Percentiles rank a stretch among this genome's conserved stretches.
Evolutionary conservation across 2,329 filamentous ascomycete species (phyloP).

Genomic region (Fusarium sp.): DNA sequence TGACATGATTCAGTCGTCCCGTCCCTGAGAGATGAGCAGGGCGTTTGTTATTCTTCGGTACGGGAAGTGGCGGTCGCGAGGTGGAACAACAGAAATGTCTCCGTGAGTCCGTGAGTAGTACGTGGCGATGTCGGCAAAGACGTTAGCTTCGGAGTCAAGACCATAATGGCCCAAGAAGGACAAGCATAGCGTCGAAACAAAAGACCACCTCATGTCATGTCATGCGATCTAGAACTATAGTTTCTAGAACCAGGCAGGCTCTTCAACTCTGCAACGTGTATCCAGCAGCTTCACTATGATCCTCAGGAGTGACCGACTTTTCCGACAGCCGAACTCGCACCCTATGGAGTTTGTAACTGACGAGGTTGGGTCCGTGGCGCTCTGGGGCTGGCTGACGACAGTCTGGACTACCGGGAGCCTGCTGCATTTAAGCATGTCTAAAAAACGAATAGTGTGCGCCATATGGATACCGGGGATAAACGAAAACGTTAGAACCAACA

Average conservation of each 20-base stretch:
- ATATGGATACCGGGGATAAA: background rate
- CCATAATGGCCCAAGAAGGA: background rate
- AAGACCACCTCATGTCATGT: background rate
- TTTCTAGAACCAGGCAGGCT: background rate
- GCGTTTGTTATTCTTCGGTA: background rate
- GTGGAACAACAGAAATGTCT: background rate
- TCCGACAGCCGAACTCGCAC: background rate
- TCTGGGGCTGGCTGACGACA: background rate
- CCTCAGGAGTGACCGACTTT: background rate
- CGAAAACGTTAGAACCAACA: background rate
- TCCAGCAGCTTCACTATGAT: background rate
- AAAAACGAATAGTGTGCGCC: background rate
- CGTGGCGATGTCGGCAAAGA: background rate
- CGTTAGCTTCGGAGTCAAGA: background rate
- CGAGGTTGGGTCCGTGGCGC: background rate
- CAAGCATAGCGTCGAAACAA: background rate
- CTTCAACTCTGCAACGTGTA: background rate
- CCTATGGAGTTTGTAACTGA: background rate
- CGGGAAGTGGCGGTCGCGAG: background rate
- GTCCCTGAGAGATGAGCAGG: background rate
- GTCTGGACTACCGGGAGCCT: background rate
- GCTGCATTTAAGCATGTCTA: background rate
- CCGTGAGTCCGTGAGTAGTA: background rate
- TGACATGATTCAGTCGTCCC: background rate
- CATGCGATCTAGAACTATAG: background rate